Percentiles rank a stretch among this genome's conserved stretches.
Conservation (phyloP, 176 grass and related monocot species). For the Rhynchospora pubera region DNA sequence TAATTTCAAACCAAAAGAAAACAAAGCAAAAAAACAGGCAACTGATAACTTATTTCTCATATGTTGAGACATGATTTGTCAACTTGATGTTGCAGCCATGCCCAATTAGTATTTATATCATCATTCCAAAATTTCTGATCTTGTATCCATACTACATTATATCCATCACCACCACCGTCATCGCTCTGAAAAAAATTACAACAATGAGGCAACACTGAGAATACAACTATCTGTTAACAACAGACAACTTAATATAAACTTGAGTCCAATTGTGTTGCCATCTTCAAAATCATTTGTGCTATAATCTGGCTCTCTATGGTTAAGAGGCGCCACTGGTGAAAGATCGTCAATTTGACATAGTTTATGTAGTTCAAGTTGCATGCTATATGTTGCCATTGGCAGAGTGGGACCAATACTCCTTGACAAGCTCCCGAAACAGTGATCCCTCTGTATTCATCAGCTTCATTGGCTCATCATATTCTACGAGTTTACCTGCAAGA, state of each 20-base stretch:
- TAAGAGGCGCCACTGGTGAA: not conserved
- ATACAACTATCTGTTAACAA: not conserved
- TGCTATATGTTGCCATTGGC: constrained; percentile 24
- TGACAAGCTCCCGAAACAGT: constrained; percentile 45
- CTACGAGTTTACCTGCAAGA: constrained; percentile 45
- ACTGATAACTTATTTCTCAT: not conserved
- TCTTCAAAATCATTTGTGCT: not conserved
- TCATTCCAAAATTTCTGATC: not conserved
- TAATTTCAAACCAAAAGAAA: too few species aligned
- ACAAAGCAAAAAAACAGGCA: too few species aligned
- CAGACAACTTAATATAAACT: not conserved
- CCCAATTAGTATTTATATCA: not conserved
- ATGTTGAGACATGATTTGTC: not conserved
- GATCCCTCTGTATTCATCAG: constrained; percentile 74
- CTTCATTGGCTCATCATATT: constrained; percentile 64
- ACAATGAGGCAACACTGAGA: not conserved
- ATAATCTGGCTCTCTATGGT: not conserved
- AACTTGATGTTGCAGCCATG: not conserved
- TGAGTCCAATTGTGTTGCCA: not conserved
- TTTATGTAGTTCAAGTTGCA: not conserved
- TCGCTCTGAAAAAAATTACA: not conserved
- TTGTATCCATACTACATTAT: not conserved
- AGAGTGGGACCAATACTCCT: constrained; percentile 72
- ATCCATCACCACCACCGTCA: not conserved
- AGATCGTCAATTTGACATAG: not conserved